These are phyloP conservation scores for Alternaria sp. DNA, from an alignment of 2,329 filamentous ascomycete genomes.

Conservation along the genomic window DNA sequence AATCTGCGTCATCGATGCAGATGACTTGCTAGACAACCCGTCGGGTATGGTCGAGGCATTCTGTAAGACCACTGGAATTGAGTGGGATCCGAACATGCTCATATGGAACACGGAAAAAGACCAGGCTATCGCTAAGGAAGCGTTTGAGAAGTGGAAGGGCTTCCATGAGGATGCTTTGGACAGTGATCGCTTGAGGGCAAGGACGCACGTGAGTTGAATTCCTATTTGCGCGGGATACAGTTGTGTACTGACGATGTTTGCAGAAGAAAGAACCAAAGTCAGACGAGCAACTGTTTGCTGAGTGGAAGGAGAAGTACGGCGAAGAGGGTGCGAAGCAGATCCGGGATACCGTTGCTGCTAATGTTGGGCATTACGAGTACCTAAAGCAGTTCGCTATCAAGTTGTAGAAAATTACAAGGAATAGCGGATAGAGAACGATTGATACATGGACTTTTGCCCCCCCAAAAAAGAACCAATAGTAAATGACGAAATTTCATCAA, in stretches of 20 bases:
- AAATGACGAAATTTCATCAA: too few species aligned
- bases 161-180: conserved; percentile 95
- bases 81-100: conserved; percentile 80
- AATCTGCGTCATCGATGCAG: conserved; percentile 90
- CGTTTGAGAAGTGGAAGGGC: conserved; percentile 96
- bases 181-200: conserved; percentile 77
- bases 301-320: conserved; percentile 79
- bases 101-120: conserved; percentile 81
- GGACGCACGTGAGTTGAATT: conserved; percentile 63
- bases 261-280: conserved; percentile 69
- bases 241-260: not conserved
- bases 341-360: conserved; percentile 73
- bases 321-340: conserved; percentile 75
- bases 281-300: conserved; percentile 70
- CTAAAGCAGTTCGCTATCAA: conserved; percentile 79
- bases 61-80: conserved; percentile 80
- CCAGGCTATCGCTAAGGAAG: conserved; percentile 71
- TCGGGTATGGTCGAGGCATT: conserved; percentile 77
- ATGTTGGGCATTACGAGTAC: conserved; percentile 79
- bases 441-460: not conserved
- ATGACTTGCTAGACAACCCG: conserved; percentile 89
- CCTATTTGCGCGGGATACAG: too few species aligned
- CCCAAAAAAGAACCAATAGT: not conserved
- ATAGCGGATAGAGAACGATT: not conserved
- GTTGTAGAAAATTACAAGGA: conserved; percentile 24